Percentiles rank a stretch among this genome's conserved stretches.
Conservation (phyloP, 1,284 basidiomycete species). For the Stygiomarasmius scandens region DNA sequence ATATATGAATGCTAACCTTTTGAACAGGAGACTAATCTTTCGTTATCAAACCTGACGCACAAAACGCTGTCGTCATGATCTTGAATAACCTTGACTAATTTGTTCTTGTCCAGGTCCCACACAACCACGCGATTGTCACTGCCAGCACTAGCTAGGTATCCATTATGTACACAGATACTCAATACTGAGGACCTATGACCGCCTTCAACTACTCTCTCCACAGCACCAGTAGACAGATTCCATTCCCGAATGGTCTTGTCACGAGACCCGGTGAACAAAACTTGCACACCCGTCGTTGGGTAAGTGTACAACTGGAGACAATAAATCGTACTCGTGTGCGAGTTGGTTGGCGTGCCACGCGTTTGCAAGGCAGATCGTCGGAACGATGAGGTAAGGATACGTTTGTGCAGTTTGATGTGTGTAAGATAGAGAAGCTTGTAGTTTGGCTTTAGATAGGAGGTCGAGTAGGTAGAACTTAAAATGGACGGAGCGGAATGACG, state of each 20-base stretch:
- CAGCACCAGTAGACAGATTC: slow-evolving; percentile 67
- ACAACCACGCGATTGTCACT: slow-evolving; percentile 76
- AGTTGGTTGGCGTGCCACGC: slow-evolving; percentile 42
- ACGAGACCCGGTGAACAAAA: slow-evolving; percentile 82
- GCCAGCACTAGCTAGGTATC: slow-evolving; percentile 75
- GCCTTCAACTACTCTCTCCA: slow-evolving; percentile 70
- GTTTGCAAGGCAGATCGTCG: slow-evolving; percentile 61
- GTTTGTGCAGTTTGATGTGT: slow-evolving; percentile 60
- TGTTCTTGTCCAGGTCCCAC: slow-evolving; percentile 70
- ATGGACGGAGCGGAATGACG: slow-evolving; percentile 47
- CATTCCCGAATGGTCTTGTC: slow-evolving; percentile 83
- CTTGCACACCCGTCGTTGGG: slow-evolving; percentile 61
- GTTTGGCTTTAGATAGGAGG: slow-evolving; percentile 45
- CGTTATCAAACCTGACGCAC: slow-evolving; percentile 76
- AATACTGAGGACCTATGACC: slow-evolving; percentile 78
- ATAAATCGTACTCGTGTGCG: slow-evolving; percentile 68
- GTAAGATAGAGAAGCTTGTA: slow-evolving; percentile 76
- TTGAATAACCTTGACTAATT: slow-evolving; percentile 54
- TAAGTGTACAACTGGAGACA: slow-evolving; percentile 79
- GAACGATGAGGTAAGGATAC: slow-evolving; percentile 61
- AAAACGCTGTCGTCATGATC: slow-evolving; percentile 84
- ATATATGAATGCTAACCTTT: slow-evolving; percentile 59
- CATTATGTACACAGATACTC: slow-evolving; percentile 69
- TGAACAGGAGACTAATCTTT: slow-evolving; percentile 78
- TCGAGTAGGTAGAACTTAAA: slow-evolving; percentile 32